Conservation (phyloP, 1,139 yeast species). For the Debaryomycetaceae sp. region DNA sequence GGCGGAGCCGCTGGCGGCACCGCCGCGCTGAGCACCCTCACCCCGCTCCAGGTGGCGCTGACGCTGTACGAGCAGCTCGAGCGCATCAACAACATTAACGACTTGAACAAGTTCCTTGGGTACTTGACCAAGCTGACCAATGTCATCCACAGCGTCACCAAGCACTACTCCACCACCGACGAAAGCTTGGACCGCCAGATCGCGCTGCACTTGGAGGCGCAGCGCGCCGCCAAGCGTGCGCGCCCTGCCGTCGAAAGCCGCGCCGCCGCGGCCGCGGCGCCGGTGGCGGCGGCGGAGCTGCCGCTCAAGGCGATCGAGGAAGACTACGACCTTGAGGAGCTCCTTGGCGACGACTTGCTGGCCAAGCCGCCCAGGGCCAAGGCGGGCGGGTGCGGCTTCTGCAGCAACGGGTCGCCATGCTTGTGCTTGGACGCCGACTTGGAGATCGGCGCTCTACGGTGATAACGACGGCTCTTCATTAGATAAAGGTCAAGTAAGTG, state of each 20-base stretch:
- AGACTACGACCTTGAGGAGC: constrained; percentile 7
- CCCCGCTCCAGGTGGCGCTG: constrained; percentile 1
- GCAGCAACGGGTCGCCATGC: constrained; percentile 38
- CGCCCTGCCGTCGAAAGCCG: constrained; percentile 7
- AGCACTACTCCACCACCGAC: constrained; percentile 15
- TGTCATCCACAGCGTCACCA: constrained; percentile 39
- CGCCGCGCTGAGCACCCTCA: constrained; percentile 4
- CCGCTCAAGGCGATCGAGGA: constrained; percentile 7
- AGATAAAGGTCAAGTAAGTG: constrained; percentile 47
- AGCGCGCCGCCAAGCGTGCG: constrained; percentile 5
- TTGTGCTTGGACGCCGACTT: constrained; percentile 34
- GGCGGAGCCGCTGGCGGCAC: constrained; percentile 1
- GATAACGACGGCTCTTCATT: constrained; percentile 10
- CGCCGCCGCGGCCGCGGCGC: constrained; percentile 3
- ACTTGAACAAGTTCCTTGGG: constrained; percentile 39
- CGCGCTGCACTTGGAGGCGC: constrained; percentile 26
- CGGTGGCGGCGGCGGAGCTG: not conserved
- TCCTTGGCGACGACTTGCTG: constrained; percentile 6
- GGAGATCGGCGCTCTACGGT: constrained; percentile 6
- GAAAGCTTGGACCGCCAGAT: constrained; percentile 31
- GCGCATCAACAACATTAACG: constrained; percentile 37
- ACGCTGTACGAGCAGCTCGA: constrained; percentile 34
- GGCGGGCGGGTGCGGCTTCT: constrained; percentile 37
- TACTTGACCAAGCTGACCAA: constrained; percentile 37
- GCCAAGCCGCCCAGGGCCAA: constrained; percentile 7